Evolutionary conservation across 805 yeast species (phyloP).

Genomic region (Ogataea nonfermentans): DNA sequence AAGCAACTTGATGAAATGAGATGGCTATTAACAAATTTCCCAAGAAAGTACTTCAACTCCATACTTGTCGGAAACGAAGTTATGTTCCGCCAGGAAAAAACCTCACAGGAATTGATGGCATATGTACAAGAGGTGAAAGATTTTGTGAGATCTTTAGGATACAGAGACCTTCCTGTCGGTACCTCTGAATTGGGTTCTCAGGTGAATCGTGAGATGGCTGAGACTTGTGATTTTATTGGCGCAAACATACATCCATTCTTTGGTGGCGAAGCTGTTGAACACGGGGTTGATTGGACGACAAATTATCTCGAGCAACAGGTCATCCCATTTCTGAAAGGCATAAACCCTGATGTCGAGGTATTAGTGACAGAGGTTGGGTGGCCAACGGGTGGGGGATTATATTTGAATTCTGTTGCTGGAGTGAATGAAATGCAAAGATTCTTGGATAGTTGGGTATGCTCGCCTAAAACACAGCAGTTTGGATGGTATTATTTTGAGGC

Average conservation of each 20-base stretch:
- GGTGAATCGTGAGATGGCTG: constrained; percentile 39
- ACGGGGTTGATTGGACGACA: constrained; percentile 52
- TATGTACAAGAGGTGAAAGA: constrained; percentile 43
- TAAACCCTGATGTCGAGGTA: constrained; percentile 30
- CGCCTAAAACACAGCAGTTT: constrained; percentile 34
- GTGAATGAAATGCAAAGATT: constrained; percentile 44
- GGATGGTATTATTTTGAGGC: constrained; percentile 68
- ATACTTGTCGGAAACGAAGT: constrained; percentile 65
- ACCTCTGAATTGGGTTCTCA: constrained; percentile 58
- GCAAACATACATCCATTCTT: constrained; percentile 69
- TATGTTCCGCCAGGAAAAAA: constrained; percentile 49
- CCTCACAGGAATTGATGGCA: constrained; percentile 35
- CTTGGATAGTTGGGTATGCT: constrained; percentile 52
- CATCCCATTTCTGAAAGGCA: constrained; percentile 35
- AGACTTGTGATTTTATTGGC: constrained; percentile 54
- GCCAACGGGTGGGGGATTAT: constrained; percentile 63
- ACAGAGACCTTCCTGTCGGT: constrained; percentile 51
- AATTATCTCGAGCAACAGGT: constrained; percentile 46
- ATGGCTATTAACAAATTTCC: constrained; percentile 40
- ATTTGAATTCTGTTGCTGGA: constrained; percentile 47
- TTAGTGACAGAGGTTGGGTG: constrained; percentile 67
- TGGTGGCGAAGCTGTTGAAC: constrained; percentile 49
- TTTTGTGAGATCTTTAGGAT: constrained; percentile 35
- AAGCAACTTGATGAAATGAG: constrained; percentile 48
- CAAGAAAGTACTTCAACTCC: constrained; percentile 46